Base-by-base conservation (phyloP, 768 basidiomycete genomes). In the Zangia roseola region DNA sequence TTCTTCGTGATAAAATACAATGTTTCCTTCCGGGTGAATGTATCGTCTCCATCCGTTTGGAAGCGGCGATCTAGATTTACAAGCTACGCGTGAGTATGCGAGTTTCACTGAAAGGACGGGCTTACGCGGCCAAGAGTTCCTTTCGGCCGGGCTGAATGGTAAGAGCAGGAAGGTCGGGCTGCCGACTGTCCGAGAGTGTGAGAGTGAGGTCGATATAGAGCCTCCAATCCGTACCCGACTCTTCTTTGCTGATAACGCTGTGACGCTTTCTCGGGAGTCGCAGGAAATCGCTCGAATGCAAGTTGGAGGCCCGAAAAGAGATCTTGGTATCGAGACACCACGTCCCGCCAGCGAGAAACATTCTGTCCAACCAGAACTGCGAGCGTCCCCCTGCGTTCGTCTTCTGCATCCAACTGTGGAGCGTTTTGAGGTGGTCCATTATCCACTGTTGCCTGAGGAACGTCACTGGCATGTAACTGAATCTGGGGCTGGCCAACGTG, bases 221-320 rank as follows among this genome's bases (percentile, higher is more conserved):
- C 25, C 26, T n/a, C 1, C 21, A 14, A 21, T 19, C 13, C 47
- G 10, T 43, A 56, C 57, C 12, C 40, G 6, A 28, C 43, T 20
- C 21, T 25, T 54, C 17, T 52, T 4, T 10, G 10, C 8, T 34
- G 21, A 37, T 61, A 59, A 3, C 58, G 40, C 38, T 35, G 54
- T 35, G 54, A 60, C 13, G 25, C 46, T n/a, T 35, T 7, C 8
- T 57, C 58, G 0, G 50, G 59, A 20, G 41, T 60, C 12, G 54
- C 40, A 16, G 58, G 39, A 4, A 40, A 1, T 24, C 13, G 20
- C 12, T 28, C 8, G 3, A 19, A 34, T 7, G 41, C n/a, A 13
- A 34, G 17, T 14, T n/a, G 23, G 2, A 10, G 13, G 12, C 14
- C n/a, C 10, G 47, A 30, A 36, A 23, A 16, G 12, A 13, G 39